Conservation (phyloP, 805 yeast genomes). For the Yueomyces sp. region DNA sequence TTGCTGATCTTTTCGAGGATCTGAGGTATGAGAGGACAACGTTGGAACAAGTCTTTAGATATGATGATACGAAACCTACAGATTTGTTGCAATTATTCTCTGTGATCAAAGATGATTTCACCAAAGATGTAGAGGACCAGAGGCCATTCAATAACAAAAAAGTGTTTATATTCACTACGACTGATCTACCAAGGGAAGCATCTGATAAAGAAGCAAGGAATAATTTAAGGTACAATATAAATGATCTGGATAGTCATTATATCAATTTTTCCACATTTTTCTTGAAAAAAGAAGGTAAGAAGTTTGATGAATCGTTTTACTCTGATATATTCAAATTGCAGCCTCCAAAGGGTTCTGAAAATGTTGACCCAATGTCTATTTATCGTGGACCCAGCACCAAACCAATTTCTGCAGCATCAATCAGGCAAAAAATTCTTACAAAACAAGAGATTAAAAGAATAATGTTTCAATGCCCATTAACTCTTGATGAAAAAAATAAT, state of each 20-base stretch:
- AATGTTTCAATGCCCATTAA: constrained; percentile 47
- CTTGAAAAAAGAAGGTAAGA: constrained; percentile 25
- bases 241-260: constrained; percentile 40
- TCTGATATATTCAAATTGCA: constrained; percentile 35
- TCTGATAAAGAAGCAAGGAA: constrained; percentile 28
- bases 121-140: constrained; percentile 23
- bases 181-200: constrained; percentile 49
- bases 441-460: constrained; percentile 51
- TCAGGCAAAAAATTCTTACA: constrained; percentile 37
- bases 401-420: constrained; percentile 30
- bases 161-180: constrained; percentile 60
- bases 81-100: constrained; percentile 32
- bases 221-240: constrained; percentile 41
- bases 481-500: constrained; percentile 32
- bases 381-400: constrained; percentile 22
- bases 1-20: constrained; percentile 40
- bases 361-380: constrained; percentile 5
- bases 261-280: constrained; percentile 50
- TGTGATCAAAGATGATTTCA: constrained; percentile 25
- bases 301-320: constrained; percentile 36
- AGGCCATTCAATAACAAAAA: constrained; percentile 40
- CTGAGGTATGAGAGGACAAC: constrained; percentile 14
- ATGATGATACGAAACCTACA: constrained; percentile 14
- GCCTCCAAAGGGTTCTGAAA: constrained; percentile 4
- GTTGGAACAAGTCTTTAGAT: constrained; percentile 20